Percentiles rank a stretch among this genome's conserved stretches.
phyloP scores from a whole-genome alignment of 306 rosid species.

The Cucurbita ficifolia region DNA sequence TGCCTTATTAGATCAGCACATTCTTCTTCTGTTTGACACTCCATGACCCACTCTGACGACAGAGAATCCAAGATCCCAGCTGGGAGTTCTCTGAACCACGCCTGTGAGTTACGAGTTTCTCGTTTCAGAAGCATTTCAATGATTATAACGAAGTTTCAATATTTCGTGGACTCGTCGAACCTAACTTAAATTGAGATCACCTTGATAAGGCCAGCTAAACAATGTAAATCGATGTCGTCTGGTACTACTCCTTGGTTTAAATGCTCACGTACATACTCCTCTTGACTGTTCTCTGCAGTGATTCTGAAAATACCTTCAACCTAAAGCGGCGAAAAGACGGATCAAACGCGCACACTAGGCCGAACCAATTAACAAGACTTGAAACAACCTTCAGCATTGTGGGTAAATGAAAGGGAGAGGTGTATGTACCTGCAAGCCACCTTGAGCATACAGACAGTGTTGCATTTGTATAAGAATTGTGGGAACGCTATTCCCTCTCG shows the following conservation, averaged over 20 bases:
- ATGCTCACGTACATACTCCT: slow-evolving; percentile 65
- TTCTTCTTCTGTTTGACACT: slow-evolving; percentile 63
- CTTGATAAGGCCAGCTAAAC: slow-evolving; percentile 88
- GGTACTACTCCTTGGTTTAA: slow-evolving; percentile 71
- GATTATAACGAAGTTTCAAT: not conserved
- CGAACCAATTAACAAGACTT: not conserved
- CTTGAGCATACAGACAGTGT: slow-evolving; percentile 52
- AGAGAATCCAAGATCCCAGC: slow-evolving; percentile 56
- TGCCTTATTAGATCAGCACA: slow-evolving; percentile 43
- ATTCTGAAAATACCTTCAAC: slow-evolving; percentile 92
- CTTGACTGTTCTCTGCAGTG: slow-evolving; percentile 64
- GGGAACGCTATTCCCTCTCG: slow-evolving; percentile 91
- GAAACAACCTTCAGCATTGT: not conserved
- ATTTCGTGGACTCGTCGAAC: not conserved
- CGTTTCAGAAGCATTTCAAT: not conserved
- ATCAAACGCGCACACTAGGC: slow-evolving; percentile 1
- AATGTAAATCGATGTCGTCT: slow-evolving; percentile 66
- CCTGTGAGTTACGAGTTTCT: slow-evolving; percentile 19
- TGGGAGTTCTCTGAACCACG: slow-evolving; percentile 93
- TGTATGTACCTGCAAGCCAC: slow-evolving; percentile 63
- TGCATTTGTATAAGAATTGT: slow-evolving; percentile 85
- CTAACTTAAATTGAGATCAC: slow-evolving; percentile 11
- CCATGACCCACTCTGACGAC: slow-evolving; percentile 61
- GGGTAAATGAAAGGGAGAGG: not conserved
- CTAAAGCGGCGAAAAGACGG: slow-evolving; percentile 24